These are phyloP conservation scores for Phytophthora sansomeana DNA, from an alignment of 352 stramenopile genomes.

Conservation along the genomic window DNA sequence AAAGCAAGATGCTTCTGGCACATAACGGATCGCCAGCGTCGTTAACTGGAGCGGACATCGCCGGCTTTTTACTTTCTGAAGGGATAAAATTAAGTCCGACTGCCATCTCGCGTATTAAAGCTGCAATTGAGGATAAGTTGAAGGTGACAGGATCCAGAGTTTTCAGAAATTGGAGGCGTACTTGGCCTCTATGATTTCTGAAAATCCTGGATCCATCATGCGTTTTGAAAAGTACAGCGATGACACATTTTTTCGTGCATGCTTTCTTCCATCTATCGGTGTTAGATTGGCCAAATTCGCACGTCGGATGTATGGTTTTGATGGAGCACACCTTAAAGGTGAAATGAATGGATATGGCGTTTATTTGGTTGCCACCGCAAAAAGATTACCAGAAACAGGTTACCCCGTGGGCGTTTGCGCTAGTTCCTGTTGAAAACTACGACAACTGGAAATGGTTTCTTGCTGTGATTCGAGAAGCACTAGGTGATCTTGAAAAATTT, in stretches of 20 bases:
- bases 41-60: neutral
- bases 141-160: neutral
- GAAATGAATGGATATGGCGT: constrained; percentile 36
- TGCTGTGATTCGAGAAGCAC: neutral
- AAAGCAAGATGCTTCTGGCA: constrained; percentile 1
- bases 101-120: constrained; percentile 7
- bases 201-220: constrained; percentile 2
- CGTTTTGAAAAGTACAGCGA: constrained; percentile 1
- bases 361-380: constrained; percentile 27
- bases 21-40: too few relatives aligned
- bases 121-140: neutral
- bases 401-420: constrained; percentile 18
- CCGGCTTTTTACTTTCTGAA: neutral
- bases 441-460: constrained; percentile 41
- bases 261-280: constrained; percentile 10
- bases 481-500: constrained; percentile 3
- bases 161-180: constrained; percentile 3
- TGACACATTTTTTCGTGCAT: constrained; percentile 8
- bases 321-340: constrained; percentile 30
- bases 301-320: constrained; percentile 13
- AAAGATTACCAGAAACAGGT: constrained; percentile 44
- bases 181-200: neutral
- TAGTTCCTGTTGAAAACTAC: constrained; percentile 29
- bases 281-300: too few relatives aligned
- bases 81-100: neutral